Evolutionary conservation across 495 filamentous ascomycete species (phyloP).

Genomic region (Glonium stellatum): DNA sequence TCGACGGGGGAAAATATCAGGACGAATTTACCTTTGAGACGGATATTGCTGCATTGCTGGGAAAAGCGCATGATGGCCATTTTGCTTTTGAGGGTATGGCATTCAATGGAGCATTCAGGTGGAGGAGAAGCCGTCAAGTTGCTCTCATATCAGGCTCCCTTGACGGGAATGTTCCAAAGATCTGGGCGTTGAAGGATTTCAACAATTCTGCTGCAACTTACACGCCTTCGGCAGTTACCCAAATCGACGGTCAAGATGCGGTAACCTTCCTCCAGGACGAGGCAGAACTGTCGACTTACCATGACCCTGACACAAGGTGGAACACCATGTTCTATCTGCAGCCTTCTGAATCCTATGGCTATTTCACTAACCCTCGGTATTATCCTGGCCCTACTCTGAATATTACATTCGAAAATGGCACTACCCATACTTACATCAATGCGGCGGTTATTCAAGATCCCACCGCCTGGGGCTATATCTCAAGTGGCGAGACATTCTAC

Average conservation of each 20-base stretch:
- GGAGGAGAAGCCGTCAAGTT: conserved; percentile 18
- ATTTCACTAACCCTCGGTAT: conserved; percentile 20
- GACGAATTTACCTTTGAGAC: conserved; percentile 32
- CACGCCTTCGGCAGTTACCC: conserved; percentile 12
- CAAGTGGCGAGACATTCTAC: conserved; percentile 18
- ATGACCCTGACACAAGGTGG: conserved; percentile 26
- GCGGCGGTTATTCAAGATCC: conserved; percentile 15
- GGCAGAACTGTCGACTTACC: conserved; percentile 14
- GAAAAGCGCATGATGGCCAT: conserved; percentile 30
- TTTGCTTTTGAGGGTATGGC: conserved; percentile 21
- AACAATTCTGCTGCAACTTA: conserved; percentile 8
- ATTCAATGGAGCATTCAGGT: conserved; percentile 20
- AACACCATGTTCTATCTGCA: conserved; percentile 28
- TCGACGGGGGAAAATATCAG: conserved; percentile 19
- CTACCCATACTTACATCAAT: conserved; percentile 15
- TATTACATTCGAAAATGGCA: conserved; percentile 24
- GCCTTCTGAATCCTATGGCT: conserved; percentile 21
- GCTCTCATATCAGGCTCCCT: conserved; percentile 20
- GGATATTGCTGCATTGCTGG: conserved; percentile 23
- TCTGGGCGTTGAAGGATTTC: conserved; percentile 22
- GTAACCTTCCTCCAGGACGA: conserved; percentile 21
- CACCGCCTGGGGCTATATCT: conserved; percentile 10
- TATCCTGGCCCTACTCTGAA: conserved; percentile 22
- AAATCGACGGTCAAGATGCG: conserved; percentile 23
- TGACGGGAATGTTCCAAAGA: conserved; percentile 23